Base-by-base conservation (phyloP, 257 asterid genomes). In the Ophiorrhiza pumila region DNA sequence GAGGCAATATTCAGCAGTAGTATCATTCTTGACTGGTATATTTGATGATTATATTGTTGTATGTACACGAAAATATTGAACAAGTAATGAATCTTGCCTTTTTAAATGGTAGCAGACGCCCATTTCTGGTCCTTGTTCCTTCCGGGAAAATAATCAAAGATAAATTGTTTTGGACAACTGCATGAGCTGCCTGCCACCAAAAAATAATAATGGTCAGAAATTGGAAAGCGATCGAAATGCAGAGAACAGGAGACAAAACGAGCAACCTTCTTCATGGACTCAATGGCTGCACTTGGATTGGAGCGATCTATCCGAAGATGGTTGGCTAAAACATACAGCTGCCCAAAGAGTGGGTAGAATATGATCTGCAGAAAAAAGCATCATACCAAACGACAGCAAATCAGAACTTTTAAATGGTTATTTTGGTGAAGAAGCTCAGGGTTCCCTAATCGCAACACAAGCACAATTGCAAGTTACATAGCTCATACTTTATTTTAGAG, bases 141-240 rank as follows among this genome's bases (percentile, higher is more conserved):
- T 85, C 90, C 0, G 90, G 90, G 61, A 85, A 85, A 39, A 85
- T 72, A 53, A 85, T 83, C 61, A 83, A 69, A 27, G 87, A 83
- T 17, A 83, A 75, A 49, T 79, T 59, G 47, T 85, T 83, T 74
- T 77, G 59, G 1, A 80, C 71, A 27, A 83, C 64, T 22, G 78
- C 87, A 23, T 53, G 20, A 25, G 83, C 87, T 52, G 79, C 87
- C 86, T 85, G 78, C 62, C 62, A 71, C 17, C 46, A 42, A 52
- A 47, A 25, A 32, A 12, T 34, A 37, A 35, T 34, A 37, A 35
- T 17, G 0, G 20, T 61, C 52, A 67, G 64, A 34, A 55, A 50
- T n/a, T 35, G 50, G 43, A 68, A 1, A 17, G 18, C 11, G 18
- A 39, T 42, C 4, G 53, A 31, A 47, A 42, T 4, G 65, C 58